Conservation (phyloP, 495 filamentous ascomycete genomes). For the Arthonia radiata region DNA sequence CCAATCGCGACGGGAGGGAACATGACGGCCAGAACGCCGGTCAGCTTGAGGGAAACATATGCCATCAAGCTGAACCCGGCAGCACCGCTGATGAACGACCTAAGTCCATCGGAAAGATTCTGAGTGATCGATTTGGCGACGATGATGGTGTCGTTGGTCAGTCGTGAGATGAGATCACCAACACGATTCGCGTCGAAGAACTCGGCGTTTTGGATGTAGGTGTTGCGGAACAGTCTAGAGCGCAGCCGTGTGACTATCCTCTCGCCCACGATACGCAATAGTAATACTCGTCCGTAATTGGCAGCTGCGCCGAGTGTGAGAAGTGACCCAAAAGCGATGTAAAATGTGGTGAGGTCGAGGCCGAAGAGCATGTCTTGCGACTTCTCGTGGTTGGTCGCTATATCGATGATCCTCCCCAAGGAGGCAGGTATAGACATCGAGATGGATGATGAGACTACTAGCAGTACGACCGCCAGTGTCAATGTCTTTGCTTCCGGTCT, state of each 20-base stretch:
- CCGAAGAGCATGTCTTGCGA: slow-evolving; percentile 39
- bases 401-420: slow-evolving; percentile 83
- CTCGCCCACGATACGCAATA: slow-evolving; percentile 87
- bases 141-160: slow-evolving; percentile 88
- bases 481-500: slow-evolving; percentile 59
- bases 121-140: slow-evolving; percentile 97
- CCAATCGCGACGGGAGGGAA: slow-evolving; percentile 81
- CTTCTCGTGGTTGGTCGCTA: slow-evolving; percentile 35
- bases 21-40: slow-evolving; percentile 59
- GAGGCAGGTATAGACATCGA: slow-evolving; percentile 92
- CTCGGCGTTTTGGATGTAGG: slow-evolving; percentile 84
- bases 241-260: slow-evolving; percentile 74
- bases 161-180: slow-evolving; percentile 80
- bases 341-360: slow-evolving; percentile 49
- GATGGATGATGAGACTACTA: slow-evolving; percentile 67
- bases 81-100: slow-evolving; percentile 62
- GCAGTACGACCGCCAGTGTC: slow-evolving; percentile 51
- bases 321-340: slow-evolving; percentile 38
- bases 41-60: slow-evolving; percentile 78
- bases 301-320: slow-evolving; percentile 52
- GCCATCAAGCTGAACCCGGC: slow-evolving; percentile 81
- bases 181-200: slow-evolving; percentile 97
- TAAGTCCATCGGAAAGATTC: slow-evolving; percentile 81
- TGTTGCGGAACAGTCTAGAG: slow-evolving; percentile 70
- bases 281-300: slow-evolving; percentile 83